Percentiles rank a stretch among this genome's conserved stretches.
Evolutionary conservation across 116 monocot genomes (phyloP).

Genomic region (Trichopus zeylanicus): DNA sequence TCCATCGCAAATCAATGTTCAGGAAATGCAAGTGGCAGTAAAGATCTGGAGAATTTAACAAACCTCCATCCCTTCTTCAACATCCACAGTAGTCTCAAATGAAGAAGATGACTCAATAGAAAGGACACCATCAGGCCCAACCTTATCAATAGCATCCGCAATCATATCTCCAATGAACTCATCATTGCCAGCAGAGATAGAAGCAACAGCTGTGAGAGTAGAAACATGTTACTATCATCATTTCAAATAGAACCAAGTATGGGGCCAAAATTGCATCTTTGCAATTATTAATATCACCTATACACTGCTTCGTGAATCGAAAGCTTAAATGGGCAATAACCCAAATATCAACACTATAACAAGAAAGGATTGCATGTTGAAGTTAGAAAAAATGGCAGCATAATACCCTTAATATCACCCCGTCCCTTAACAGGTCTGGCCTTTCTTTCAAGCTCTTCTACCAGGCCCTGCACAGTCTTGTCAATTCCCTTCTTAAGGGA

Average conservation of each 20-base stretch:
- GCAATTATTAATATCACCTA: too few relatives aligned
- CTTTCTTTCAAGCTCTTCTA: neutral
- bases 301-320: neutral
- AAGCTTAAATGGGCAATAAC: too few relatives aligned
- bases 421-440: neutral
- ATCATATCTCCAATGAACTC: neutral
- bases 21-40: neutral
- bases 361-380: neutral
- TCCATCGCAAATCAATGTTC: too few relatives aligned
- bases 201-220: neutral
- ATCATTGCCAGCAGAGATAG: slow-evolving; percentile 1
- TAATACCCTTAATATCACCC: neutral
- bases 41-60: too few relatives aligned
- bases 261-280: too few relatives aligned
- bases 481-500: neutral
- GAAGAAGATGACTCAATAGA: neutral
- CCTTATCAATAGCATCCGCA: neutral
- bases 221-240: neutral
- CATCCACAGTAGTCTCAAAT: neutral
- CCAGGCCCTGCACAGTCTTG: neutral
- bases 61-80: too few relatives aligned
- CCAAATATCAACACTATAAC: neutral
- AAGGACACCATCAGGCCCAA: neutral
- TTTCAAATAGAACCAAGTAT: neutral
- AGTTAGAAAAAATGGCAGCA: neutral